Evolutionary conservation across 2,329 filamentous ascomycete species (phyloP), one percentile per base, ranked within the genome.

Genomic region (Zymoseptoria passerinii): DNA sequence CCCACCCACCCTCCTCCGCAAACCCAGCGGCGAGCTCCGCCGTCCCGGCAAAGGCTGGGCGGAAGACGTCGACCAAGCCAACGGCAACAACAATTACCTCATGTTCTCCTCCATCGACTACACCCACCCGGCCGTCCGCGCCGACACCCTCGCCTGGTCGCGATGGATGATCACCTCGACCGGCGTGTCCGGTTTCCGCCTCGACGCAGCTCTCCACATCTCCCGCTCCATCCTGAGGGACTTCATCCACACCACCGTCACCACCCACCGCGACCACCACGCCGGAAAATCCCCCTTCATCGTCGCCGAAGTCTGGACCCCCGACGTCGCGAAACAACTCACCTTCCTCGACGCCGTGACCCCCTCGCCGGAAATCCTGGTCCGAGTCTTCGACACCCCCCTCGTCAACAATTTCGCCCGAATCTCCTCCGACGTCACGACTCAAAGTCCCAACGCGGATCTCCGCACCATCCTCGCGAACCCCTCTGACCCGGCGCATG

Each of bases 101-200:
- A 88, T 90, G 84, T 89, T 88, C 65, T 83, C 84, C 5, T 83
- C 90, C 69, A 71, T 90, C 48, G 86, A 89, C 70, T 86, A 87
- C 69, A 72, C 75, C 2, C 80, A 87, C 58, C 77, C 78, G 0
- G 86, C 88, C 64, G 86, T 89, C 8, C 76, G 78, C 35, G 71
- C 79, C 3, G 87, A 90, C 63, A 79, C 89, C 3, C 75, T 85
- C 56, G 77, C 79, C 54, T 90, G 87, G 87, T 84, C 83, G 1
- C 74, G 80, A 4, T 90, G 87, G 87, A 77, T 90, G 58, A 79
- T 81, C 0, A 74, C 80, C 5, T 76, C 85, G 59, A 68, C 88
- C 0, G 80, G 81, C 0, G 74, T 90, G 9, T 78, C 80, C 61
- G 87, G 86, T 0, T 85, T 90, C 70, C 79, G 87, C 18, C 80